phyloP scores from a whole-genome alignment of 2,329 filamentous ascomycete genomes.

The Thyridium curvatum region DNA sequence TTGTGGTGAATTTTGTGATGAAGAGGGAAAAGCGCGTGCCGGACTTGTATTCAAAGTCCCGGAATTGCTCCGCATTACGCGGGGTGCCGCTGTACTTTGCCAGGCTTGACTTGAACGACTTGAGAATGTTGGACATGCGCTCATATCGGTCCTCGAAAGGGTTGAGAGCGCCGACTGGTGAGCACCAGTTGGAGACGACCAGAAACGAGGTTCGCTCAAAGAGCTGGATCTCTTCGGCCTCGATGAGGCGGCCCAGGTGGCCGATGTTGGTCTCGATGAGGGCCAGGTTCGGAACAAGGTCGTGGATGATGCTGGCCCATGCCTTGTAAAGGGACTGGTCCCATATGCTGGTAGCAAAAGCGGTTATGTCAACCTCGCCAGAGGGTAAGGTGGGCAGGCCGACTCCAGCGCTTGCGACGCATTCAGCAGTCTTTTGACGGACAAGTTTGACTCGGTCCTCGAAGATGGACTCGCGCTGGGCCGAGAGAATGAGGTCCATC shows the following conservation, averaged over 20 bases:
- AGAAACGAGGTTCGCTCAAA: slow-evolving; percentile 96
- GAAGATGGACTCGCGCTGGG: slow-evolving; percentile 74
- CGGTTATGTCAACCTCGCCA: slow-evolving; percentile 61
- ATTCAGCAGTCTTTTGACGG: slow-evolving; percentile 61
- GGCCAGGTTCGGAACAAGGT: slow-evolving; percentile 87
- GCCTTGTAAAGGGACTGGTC: slow-evolving; percentile 97
- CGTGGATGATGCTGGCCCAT: slow-evolving; percentile 97
- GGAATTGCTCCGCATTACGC: slow-evolving; percentile 76
- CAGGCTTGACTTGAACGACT: slow-evolving; percentile 88
- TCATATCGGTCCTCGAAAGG: slow-evolving; percentile 91
- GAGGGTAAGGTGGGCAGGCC: slow-evolving; percentile 20
- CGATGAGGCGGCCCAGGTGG: slow-evolving; percentile 76
- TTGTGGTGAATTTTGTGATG: slow-evolving; percentile 91
- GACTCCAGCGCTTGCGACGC: slow-evolving; percentile 31
- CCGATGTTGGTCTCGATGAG: slow-evolving; percentile 83
- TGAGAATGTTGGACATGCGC: slow-evolving; percentile 92
- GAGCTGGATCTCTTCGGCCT: slow-evolving; percentile 87
- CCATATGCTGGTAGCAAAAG: slow-evolving; percentile 96
- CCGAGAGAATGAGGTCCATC: slow-evolving; percentile 88
- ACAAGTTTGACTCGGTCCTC: slow-evolving; percentile 76
- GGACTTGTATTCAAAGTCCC: slow-evolving; percentile 74
- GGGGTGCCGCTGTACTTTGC: slow-evolving; percentile 73
- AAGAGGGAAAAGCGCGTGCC: slow-evolving; percentile 81
- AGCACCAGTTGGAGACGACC: slow-evolving; percentile 88
- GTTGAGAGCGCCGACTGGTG: slow-evolving; percentile 67